Evolutionary conservation across 371 early-diverging fungal species (phyloP).

Genomic region (Syncephalastrum monosporum): DNA sequence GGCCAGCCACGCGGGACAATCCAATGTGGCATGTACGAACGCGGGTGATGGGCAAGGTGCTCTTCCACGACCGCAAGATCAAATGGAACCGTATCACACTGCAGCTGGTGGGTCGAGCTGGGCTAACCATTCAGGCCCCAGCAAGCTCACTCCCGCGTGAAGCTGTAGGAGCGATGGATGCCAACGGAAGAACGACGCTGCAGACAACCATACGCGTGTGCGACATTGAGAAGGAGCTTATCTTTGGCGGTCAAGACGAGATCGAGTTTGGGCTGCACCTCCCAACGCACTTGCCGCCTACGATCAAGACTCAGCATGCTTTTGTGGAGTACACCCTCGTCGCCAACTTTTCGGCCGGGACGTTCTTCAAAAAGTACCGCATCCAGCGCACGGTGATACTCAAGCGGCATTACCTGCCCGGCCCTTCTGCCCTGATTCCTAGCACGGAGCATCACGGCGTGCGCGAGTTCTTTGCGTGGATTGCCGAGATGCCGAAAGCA

Average conservation of each 20-base stretch:
- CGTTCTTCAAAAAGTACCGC: conserved; percentile 47
- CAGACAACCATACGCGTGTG: conserved; percentile 38
- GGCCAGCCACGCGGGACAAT: conserved; percentile 43
- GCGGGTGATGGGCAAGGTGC: conserved; percentile 38
- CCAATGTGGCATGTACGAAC: conserved; percentile 45
- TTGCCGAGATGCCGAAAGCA: conserved; percentile 44
- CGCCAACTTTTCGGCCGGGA: conserved; percentile 46
- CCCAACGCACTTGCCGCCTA: conserved; percentile 39
- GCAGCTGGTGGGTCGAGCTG: conserved; percentile 39
- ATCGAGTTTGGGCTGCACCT: conserved; percentile 51
- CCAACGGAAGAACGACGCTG: conserved; percentile 22
- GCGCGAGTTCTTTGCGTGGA: conserved; percentile 51
- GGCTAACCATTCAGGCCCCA: conserved; percentile 34
- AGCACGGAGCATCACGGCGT: conserved; percentile 33
- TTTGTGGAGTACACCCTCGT: conserved; percentile 46
- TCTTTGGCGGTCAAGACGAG: conserved; percentile 36
- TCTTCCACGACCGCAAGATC: conserved; percentile 41
- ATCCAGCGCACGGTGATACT: conserved; percentile 35
- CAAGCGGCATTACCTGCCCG: conserved; percentile 45
- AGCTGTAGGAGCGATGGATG: conserved; percentile 6
- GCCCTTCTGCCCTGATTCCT: conserved; percentile 44
- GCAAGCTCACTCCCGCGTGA: conserved; percentile 13
- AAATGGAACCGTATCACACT: conserved; percentile 52
- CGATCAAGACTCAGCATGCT: conserved; percentile 29
- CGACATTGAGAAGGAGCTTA: conserved; percentile 48